Conservation (phyloP, 495 filamentous ascomycete species). For the Stereocaulon alpinum region DNA sequence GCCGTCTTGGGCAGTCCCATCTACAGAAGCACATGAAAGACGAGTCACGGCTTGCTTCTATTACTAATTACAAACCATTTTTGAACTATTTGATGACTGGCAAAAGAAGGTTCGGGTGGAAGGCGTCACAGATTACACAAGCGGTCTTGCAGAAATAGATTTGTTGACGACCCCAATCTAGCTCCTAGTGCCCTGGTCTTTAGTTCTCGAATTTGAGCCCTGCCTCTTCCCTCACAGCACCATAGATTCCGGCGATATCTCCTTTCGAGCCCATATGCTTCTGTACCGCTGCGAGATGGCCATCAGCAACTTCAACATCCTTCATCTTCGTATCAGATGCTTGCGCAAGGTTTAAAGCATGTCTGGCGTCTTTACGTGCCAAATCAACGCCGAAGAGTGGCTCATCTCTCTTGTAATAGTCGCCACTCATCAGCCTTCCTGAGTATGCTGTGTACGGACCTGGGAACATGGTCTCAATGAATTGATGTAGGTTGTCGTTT, state of each 20-base stretch:
- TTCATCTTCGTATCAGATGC: slow-evolving; percentile 51
- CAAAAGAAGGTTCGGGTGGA: neutral
- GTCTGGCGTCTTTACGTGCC: slow-evolving; percentile 74
- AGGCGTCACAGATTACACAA: neutral
- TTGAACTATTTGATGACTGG: neutral
- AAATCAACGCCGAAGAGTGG: slow-evolving; percentile 82
- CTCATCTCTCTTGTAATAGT: slow-evolving; percentile 57
- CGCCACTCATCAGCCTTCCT: slow-evolving; percentile 59
- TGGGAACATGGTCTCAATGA: slow-evolving; percentile 53
- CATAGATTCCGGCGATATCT: slow-evolving; percentile 80
- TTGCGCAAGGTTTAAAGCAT: slow-evolving; percentile 59
- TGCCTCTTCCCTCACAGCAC: slow-evolving; percentile 55
- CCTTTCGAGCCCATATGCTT: slow-evolving; percentile 62
- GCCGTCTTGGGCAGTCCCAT: neutral
- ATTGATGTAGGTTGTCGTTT: slow-evolving; percentile 53
- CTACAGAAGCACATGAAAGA: no score
- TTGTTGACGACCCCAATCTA: neutral
- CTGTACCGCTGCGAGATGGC: slow-evolving; percentile 58
- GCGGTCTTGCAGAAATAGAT: neutral
- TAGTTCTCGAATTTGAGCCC: slow-evolving; percentile 59
- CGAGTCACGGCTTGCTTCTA: no score
- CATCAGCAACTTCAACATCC: slow-evolving; percentile 56
- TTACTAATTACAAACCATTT: no score
- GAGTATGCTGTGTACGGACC: slow-evolving; percentile 56
- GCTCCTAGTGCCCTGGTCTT: neutral